Evolutionary conservation across 352 stramenopile species (phyloP), one percentile per base, ranked within the genome.

Genomic region (Phytopythium litorale): DNA sequence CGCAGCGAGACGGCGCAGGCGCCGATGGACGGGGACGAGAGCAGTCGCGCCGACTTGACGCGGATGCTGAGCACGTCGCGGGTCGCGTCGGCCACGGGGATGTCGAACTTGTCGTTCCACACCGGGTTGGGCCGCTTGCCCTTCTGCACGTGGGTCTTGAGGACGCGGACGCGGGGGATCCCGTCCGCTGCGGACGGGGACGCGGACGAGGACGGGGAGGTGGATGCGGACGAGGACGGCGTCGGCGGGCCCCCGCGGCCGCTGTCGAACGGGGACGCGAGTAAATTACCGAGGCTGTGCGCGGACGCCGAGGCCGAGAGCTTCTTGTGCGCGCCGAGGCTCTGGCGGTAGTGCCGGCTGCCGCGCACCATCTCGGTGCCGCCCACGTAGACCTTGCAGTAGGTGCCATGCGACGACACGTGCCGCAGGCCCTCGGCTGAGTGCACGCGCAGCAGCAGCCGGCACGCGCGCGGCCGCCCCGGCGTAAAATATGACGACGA

Each of bases 51-150:
- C 28, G 67, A 86, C 72, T 91, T 91, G 58, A 92, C 74, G 45
- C 84, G 84, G 58, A 92, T 78, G 49, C 71, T 89, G 60, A 92
- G 68, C 58, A 89, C 60, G 48, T 90, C 81, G 53, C 65, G 54
- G 6, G 58, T 56, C 18, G 72, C 52, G 58, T 91, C 75, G 13
- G 76, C 50, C 4, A 86, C 69, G 2, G 78, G 68, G 45, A 91
- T 78, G 52, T 90, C 84, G 55, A 91, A 91, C 61, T 86, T 90
- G 54, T 92, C 84, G 63, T 92, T 89, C 84, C 84, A 92, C 12
- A 88, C 69, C 4, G 78, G 76, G 53, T 76, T 80, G 8, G 66
- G 50, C 25, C 67, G 67, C 30, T 70, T 75, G 16, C 68, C 78
- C 55, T 89, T 90, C 52, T 88, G 79, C 49, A 86, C 72, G 42